phyloP scores from a whole-genome alignment of 441 rosid genomes.

The Gossypium lobatum region DNA sequence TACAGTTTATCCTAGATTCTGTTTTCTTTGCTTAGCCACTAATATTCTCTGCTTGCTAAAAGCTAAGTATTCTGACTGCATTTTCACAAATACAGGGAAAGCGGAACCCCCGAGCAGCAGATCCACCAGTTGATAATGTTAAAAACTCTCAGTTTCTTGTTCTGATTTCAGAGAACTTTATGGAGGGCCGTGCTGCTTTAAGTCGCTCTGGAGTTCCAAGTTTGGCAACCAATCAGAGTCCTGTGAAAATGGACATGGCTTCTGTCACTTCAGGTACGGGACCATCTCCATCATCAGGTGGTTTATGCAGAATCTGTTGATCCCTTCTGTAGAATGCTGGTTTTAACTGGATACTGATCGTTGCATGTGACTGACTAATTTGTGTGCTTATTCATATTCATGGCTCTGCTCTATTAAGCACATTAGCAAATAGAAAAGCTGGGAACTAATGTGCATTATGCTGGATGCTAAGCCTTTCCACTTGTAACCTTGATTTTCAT shows the following conservation, averaged over 20 bases:
- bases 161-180: constrained; percentile 77
- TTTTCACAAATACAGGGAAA: constrained; percentile 55
- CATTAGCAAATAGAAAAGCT: not conserved
- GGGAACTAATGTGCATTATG: not conserved
- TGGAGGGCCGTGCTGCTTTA: constrained; percentile 89
- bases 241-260: constrained; percentile 79
- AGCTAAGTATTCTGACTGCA: constrained; percentile 14
- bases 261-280: constrained; percentile 59
- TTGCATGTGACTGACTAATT: constrained; percentile 3
- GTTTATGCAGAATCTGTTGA: constrained; percentile 15
- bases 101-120: constrained; percentile 53
- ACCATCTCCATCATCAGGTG: constrained; percentile 69
- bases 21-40: not conserved
- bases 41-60: constrained; percentile 5
- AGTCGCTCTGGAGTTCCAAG: constrained; percentile 61
- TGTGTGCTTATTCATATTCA: not conserved
- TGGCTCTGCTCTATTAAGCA: not conserved
- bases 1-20: not conserved
- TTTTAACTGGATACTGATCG: not conserved
- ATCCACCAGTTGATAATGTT: constrained; percentile 55
- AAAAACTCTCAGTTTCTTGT: constrained; percentile 79
- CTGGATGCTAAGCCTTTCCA: not conserved
- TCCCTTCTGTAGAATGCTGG: constrained; percentile 3
- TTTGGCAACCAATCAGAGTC: constrained; percentile 63
- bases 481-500: not conserved